Base-by-base conservation (phyloP, 2,329 filamentous ascomycete genomes). In the Talaromyces verruculosus region DNA sequence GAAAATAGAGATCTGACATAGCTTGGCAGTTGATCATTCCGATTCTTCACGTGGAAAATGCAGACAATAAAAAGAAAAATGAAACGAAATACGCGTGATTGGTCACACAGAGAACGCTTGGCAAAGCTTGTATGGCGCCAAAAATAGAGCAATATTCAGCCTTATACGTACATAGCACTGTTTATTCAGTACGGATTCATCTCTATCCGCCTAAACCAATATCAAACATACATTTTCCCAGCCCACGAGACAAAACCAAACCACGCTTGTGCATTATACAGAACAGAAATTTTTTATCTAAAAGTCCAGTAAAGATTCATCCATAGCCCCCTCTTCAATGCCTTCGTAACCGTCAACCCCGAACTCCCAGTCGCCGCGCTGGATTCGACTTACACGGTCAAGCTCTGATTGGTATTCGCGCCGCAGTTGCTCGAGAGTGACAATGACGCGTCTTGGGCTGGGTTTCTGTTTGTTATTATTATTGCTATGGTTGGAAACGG, bases 351-450 rank as follows among this genome's bases (percentile, higher is more conserved):
- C 72, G 35, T 77, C 69, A 49, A 77, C 79, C 47, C 80, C 83
- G 75, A 97, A 91, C 17, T 91, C 90, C 83, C 96, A 97, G 75
- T 96, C 88, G 66, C 96, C 93, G 74, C 91, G 91, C 79, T 95
- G 89, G 76, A 97, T 93, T 63, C 91, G 90, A 62, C 90, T 91
- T 71, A 95, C 90, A 68, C 92, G 86, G 79, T 99, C 95, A 73
- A 99, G 81, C 78, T 98, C 93, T 28, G 86, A 87, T 79, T 96
- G 91, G 77, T 97, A 99, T 75, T 94, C 91, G 77, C 90, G 92
- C 73, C 93, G 86, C 62, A 98, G 83, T 76, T 97, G 93, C 35
- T 90, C 90, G 64, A 99, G 81, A 37, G 92, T 97, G 17, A 98
- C 85, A 41, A 98, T 88, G 75, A 87, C 89, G 68, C 93, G 88